Evolutionary conservation across 2,329 filamentous ascomycete genomes (phyloP), one percentile per base, ranked within the genome.

Genomic region (Xylariaceae sp.): DNA sequence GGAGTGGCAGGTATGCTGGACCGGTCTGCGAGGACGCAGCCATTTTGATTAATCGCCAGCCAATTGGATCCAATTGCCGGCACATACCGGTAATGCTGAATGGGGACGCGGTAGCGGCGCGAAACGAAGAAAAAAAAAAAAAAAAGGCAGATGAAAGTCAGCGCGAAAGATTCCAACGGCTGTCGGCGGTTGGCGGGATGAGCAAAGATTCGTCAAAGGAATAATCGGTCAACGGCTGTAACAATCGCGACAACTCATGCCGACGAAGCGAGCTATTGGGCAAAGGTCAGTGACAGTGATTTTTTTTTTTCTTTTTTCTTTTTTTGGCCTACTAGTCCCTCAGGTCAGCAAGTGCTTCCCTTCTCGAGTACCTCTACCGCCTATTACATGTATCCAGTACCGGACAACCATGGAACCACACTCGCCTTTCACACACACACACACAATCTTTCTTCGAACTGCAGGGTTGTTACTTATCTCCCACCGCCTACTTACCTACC

Each of bases 11-110:
- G 48, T 61, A 60, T 59, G 53, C 58, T 59, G 51, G 60, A 58
- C 60, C 62, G 64, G 60, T 65, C 60, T 65, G 60, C 51, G 57
- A 56, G 55, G 62, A 60, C 53, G 59, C 57, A 53, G 52, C 51
- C 55, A 51, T 63, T 62, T 64, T 62, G 65, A 65, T 62, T 63
- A 65, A 54, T 56, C 46, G 44, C 9, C 57, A 62, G 57, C 65
- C 64, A 66, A 67, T 67, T 66, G 63, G 59, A 62, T 62, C 55
- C 55, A 60, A 60, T 57, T 53, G 56, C 53, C 55, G 47, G 27
- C 51, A 60, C 60, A 62, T 62, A 64, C 58, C 55, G 51, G 57
- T 54, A 53, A 54, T 64, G 59, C 58, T 64, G 42, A 64, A 56
- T 48, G 47, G 50, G 54, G 51, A 60, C 53, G 53, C 61, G 56